Base-by-base conservation (phyloP, 2,329 filamentous ascomycete genomes). In the Apiospora pterosperma region DNA sequence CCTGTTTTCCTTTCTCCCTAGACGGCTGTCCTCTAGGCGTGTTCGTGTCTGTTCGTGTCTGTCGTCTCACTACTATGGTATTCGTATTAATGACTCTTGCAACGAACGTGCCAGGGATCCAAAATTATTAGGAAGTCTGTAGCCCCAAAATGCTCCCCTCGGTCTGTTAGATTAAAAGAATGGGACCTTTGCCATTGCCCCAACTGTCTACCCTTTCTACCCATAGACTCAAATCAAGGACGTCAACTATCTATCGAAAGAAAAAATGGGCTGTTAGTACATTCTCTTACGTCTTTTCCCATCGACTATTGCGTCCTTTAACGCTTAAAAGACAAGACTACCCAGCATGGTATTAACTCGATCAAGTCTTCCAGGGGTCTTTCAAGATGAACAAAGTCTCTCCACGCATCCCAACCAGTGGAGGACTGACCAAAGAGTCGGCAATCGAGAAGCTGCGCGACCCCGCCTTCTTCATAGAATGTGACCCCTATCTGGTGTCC, bases 401-500 rank as follows among this genome's bases (percentile, higher is more conserved):
- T 23, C 31, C 36, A 21, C 7, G 14, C 58, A 59, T 59, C 23
- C 19, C 58, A 2, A 25, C 59, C 21, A 31, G 36, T n/a, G 14
- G 14, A 1, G 59, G 59, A 11, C 36, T 41, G 36, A 12, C 36
- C 14, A 38, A 38, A 10, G 25, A 31, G 16, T 28, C 48, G 59
- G 34, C 59, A 14, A 60, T 60, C 59, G 59, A 39, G 23, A 60
- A 60, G 21, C 34, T 60, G 59, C 59, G 10, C 36, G 38, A 41
- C 36, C 23, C 10, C 12, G 10, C 36, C 59, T 41, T 60, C 38
- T 60, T 60, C 59, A 7, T 60, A 12, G 21, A 41, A 5, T 60
- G 59, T 21, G 31, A 41, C 25, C 59, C 59, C 14, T 11, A 60
- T 6, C 38, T 60, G 3, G 59, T 60, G 36, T 60, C 59, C 36